Conservation (phyloP, 192 early-diverging fungal genomes). For the Backusella macrospora region DNA sequence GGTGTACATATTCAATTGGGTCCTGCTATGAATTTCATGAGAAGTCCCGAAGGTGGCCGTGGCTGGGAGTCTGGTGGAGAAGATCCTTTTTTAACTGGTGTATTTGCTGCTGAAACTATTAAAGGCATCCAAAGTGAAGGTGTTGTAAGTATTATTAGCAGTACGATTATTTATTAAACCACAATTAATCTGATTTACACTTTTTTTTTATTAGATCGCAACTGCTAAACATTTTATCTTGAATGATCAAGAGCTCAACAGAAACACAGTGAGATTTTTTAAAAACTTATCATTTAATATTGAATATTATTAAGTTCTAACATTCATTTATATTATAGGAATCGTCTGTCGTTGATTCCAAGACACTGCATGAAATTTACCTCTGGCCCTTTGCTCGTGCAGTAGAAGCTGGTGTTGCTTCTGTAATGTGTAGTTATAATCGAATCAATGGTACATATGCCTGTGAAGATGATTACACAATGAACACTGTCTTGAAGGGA, state of each 20-base stretch:
- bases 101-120: constrained; percentile 24
- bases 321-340: not conserved
- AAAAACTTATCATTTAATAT: not conserved
- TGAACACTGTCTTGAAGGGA: constrained; percentile 49
- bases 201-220: constrained; percentile 24
- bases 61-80: constrained; percentile 26
- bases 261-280: constrained; percentile 20
- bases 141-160: constrained; percentile 24
- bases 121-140: constrained; percentile 36
- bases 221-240: constrained; percentile 37
- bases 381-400: constrained; percentile 57
- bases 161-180: not conserved
- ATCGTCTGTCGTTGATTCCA: constrained; percentile 53
- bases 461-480: constrained; percentile 50
- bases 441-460: constrained; percentile 55
- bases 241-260: constrained; percentile 36
- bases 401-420: constrained; percentile 55
- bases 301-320: too few relatives aligned
- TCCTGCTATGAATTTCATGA: constrained; percentile 39
- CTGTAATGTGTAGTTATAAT: constrained; percentile 70
- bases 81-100: constrained; percentile 28
- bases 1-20: constrained; percentile 60
- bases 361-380: constrained; percentile 64
- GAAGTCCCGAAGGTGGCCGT: constrained; percentile 28
- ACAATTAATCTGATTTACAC: not conserved